Evolutionary conservation across 345 rosid species (phyloP).

Genomic region (Pistacia vera): DNA sequence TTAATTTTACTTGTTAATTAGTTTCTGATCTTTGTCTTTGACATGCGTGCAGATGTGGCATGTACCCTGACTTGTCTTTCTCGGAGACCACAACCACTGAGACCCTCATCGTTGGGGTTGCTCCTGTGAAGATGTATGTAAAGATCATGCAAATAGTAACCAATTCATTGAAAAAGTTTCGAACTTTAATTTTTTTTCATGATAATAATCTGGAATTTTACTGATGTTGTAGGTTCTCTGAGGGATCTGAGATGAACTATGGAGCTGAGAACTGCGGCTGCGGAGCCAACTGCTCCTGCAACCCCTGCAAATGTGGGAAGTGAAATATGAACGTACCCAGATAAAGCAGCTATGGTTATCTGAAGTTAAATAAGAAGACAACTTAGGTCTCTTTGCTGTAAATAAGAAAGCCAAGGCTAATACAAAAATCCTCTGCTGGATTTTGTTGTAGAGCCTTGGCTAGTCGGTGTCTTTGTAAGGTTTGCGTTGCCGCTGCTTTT

Average conservation of each 20-base stretch:
- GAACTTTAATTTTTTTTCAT: not conserved
- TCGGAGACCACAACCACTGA: conserved; percentile 36
- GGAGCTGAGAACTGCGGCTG: conserved; percentile 65
- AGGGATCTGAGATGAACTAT: conserved; percentile 38
- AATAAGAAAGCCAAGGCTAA: not conserved
- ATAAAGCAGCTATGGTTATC: conserved; percentile 13
- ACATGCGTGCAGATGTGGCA: conserved; percentile 26
- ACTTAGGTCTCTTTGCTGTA: not conserved
- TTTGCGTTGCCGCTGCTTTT: not conserved
- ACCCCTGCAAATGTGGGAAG: conserved; percentile 29
- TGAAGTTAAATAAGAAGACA: not conserved
- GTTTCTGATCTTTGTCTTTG: no score
- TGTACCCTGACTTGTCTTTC: conserved; percentile 45
- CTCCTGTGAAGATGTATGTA: conserved; percentile 28
- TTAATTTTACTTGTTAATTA: no score
- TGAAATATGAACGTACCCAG: not conserved
- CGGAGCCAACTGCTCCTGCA: conserved; percentile 72
- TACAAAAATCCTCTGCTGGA: not conserved
- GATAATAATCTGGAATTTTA: not conserved
- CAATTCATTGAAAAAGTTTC: no score
- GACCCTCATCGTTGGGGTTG: conserved; percentile 38
- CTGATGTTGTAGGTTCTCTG: conserved; percentile 26
- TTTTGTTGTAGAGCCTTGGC: not conserved
- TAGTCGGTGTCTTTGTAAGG: not conserved
- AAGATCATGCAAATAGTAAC: not conserved